phyloP scores from a whole-genome alignment of 2,329 filamentous ascomycete species.

The Capronia coronata region DNA sequence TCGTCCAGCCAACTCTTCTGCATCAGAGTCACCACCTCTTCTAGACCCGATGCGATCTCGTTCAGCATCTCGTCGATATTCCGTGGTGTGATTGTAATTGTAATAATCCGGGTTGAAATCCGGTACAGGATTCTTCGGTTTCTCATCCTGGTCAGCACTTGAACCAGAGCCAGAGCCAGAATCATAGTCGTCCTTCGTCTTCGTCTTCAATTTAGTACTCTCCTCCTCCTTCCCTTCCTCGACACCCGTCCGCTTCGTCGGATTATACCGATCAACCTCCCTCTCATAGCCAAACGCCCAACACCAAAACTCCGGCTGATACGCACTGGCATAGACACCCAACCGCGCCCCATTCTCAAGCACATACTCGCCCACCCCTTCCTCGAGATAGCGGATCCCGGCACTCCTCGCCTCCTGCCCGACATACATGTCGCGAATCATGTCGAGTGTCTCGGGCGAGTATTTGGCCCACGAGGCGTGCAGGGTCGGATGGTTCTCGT shows the following conservation, averaged over 20 bases:
- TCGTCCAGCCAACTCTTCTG: too few relatives aligned
- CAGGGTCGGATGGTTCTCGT: conserved; percentile 30
- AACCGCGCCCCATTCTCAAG: conserved; percentile 46
- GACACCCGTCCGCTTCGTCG: too few relatives aligned
- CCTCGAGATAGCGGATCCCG: conserved; percentile 51
- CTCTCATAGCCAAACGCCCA: conserved; percentile 52
- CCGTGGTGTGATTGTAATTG: too few relatives aligned
- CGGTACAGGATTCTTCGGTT: conserved; percentile 36
- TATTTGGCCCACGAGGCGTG: conserved; percentile 29
- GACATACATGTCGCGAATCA: conserved; percentile 44
- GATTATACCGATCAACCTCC: conserved; percentile 49
- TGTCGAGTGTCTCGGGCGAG: conserved; percentile 28
- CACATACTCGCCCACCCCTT: conserved; percentile 45
- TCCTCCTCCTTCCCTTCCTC: too few relatives aligned
- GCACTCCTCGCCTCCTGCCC: conserved; percentile 39
- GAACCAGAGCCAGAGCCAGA: too few relatives aligned
- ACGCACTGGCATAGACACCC: conserved; percentile 50
- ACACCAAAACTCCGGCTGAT: conserved; percentile 50
- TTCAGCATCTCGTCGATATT: conserved; percentile 7
- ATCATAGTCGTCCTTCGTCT: too few relatives aligned
- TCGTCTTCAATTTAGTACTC: conserved; percentile 6
- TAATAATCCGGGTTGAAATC: conserved; percentile 32
- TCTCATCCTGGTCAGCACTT: not conserved
- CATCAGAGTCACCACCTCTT: too few relatives aligned
- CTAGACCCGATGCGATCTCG: conserved; percentile 30